Evolutionary conservation across 1,139 yeast genomes (phyloP).

Genomic region (Saccharomyces hybrid): DNA sequence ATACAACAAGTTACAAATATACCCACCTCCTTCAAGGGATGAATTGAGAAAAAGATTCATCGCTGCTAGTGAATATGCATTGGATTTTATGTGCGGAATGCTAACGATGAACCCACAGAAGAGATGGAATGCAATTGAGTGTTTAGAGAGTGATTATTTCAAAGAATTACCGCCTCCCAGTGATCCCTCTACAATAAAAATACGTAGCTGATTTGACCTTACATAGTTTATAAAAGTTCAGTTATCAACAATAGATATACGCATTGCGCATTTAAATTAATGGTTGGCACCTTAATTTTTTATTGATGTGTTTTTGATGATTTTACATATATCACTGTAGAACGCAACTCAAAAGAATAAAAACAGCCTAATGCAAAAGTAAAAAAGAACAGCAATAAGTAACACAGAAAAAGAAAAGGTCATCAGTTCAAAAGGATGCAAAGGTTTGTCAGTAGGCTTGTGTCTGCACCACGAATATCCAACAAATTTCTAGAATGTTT

Average conservation of each 20-base stretch:
- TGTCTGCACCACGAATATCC: background rate
- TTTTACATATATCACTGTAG: too few species aligned
- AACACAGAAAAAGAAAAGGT: too few species aligned
- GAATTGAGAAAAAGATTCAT: conserved; percentile 79
- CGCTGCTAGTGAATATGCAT: conserved; percentile 85
- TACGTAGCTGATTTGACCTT: conserved; percentile 7
- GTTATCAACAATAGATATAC: background rate
- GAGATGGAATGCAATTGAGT: conserved; percentile 60
- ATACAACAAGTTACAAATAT: conserved; percentile 61
- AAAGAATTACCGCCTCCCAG: conserved; percentile 72
- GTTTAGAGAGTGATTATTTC: conserved; percentile 64
- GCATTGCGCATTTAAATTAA: too few species aligned
- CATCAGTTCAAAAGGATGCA: background rate
- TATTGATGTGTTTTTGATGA: too few species aligned
- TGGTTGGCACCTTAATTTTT: too few species aligned
- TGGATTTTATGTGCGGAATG: conserved; percentile 69
- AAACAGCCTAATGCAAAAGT: background rate
- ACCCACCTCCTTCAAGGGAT: conserved; percentile 77
- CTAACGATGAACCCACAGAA: conserved; percentile 71
- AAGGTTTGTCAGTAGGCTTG: background rate
- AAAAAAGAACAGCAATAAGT: too few species aligned
- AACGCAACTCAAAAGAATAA: too few species aligned
- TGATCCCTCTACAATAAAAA: conserved; percentile 40
- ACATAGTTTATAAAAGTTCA: background rate
- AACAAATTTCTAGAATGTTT: conserved; percentile 41